phyloP scores from a whole-genome alignment of 2,329 filamentous ascomycete genomes.

The Gliomastix tumulicola region DNA sequence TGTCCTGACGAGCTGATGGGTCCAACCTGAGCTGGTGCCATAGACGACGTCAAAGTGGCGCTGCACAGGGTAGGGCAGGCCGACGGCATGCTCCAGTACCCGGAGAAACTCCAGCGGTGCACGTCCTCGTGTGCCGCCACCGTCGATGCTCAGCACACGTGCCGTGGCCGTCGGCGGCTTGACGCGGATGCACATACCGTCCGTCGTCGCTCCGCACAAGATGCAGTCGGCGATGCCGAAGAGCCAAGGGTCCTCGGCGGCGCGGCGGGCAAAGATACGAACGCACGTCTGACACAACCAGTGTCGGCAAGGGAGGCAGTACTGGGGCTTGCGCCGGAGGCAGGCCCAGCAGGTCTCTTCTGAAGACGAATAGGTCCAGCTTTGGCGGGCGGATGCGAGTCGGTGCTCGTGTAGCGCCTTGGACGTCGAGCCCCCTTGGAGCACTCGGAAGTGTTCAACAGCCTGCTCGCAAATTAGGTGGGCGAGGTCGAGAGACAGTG shows the following conservation, averaged over 20 bases:
- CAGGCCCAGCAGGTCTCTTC: constrained; percentile 6
- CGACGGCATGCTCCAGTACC: constrained; percentile 4
- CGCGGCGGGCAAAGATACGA: constrained; percentile 1
- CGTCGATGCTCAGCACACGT: constrained; percentile 6
- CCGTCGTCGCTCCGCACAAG: constrained; percentile 2
- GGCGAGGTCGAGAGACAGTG: neutral
- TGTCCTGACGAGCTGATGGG: neutral
- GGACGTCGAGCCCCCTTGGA: neutral
- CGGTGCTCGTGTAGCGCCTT: neutral
- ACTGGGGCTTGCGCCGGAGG: constrained; percentile 4
- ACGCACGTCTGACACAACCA: constrained; percentile 4
- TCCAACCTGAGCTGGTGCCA: constrained; percentile 7
- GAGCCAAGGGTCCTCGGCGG: constrained; percentile 2
- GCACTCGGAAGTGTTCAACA: too few relatives aligned
- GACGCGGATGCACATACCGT: constrained; percentile 1
- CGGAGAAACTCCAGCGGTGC: constrained; percentile 4
- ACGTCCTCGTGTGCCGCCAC: constrained; percentile 4
- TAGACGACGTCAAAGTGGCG: constrained; percentile 6
- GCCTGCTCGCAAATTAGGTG: neutral
- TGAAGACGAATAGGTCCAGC: neutral
- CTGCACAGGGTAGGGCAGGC: constrained; percentile 5
- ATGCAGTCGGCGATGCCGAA: constrained; percentile 4
- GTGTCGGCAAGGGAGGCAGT: constrained; percentile 4
- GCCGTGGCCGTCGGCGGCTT: constrained; percentile 5
- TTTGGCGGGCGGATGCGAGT: too few relatives aligned